A percentile compares a stretch with the other conserved stretches of the same genome.
Evolutionary conservation across 345 rosid genomes (phyloP).

Genomic region (Eutrema heterophyllum): DNA sequence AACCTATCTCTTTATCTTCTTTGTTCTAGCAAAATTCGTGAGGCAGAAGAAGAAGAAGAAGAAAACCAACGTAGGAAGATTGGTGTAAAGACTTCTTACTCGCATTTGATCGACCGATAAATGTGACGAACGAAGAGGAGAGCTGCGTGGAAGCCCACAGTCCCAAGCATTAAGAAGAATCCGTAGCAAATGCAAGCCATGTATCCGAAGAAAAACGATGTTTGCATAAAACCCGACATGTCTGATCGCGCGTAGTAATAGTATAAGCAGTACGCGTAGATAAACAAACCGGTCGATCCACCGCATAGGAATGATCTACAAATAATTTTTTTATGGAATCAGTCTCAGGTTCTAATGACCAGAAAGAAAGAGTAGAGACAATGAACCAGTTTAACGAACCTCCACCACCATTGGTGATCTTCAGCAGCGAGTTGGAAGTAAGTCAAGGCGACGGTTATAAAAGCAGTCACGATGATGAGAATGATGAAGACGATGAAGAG

Average conservation of each 20-base stretch:
- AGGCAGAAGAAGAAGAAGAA: constrained; percentile 7
- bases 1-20: constrained; percentile 9
- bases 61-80: constrained; percentile 6
- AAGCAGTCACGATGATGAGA: constrained; percentile 83
- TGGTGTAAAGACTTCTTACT: constrained; percentile 32
- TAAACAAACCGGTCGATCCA: constrained; percentile 71
- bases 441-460: constrained; percentile 82
- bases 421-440: constrained; percentile 97
- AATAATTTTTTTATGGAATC: neutral
- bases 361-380: neutral
- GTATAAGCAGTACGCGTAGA: constrained; percentile 72
- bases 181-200: constrained; percentile 90
- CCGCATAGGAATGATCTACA: constrained; percentile 75
- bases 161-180: constrained; percentile 81
- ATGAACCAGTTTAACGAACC: constrained; percentile 6
- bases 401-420: constrained; percentile 8
- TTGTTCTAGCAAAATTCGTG: constrained; percentile 23
- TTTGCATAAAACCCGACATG: constrained; percentile 89
- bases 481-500: constrained; percentile 78
- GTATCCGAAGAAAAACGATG: constrained; percentile 81
- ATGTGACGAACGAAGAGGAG: constrained; percentile 74
- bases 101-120: constrained; percentile 75
- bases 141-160: constrained; percentile 72
- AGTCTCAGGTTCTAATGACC: neutral
- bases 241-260: constrained; percentile 68